Conservation (phyloP, 805 yeast genomes). For the Metschnikowia amazonensis region DNA sequence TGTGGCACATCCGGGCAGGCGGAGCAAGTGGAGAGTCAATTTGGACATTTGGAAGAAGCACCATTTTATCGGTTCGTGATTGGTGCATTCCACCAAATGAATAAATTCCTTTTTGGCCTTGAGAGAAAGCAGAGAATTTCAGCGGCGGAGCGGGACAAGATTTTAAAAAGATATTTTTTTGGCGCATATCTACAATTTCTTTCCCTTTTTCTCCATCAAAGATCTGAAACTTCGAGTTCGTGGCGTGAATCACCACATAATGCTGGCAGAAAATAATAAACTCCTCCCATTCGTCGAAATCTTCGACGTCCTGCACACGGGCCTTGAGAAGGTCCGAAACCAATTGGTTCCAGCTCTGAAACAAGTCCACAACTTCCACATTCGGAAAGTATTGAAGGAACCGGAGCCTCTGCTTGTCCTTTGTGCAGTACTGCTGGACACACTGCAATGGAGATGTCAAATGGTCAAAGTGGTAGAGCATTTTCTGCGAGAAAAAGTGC, state of each 20-base stretch:
- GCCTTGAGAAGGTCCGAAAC: constrained; percentile 37
- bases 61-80: constrained; percentile 20
- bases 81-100: constrained; percentile 38
- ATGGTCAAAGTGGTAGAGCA: constrained; percentile 67
- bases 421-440: constrained; percentile 52
- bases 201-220: too few species aligned
- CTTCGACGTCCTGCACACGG: constrained; percentile 50
- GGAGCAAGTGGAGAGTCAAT: constrained; percentile 18
- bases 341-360: constrained; percentile 52
- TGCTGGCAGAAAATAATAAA: constrained; percentile 73
- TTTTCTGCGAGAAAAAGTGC: constrained; percentile 70
- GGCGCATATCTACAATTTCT: too few species aligned
- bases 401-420: constrained; percentile 46
- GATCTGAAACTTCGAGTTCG: constrained; percentile 32
- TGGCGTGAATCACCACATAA: constrained; percentile 64
- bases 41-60: background rate
- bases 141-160: constrained; percentile 21
- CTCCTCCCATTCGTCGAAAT: constrained; percentile 84
- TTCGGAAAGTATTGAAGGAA: constrained; percentile 47
- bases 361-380: constrained; percentile 53
- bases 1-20: constrained; percentile 56
- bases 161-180: too few species aligned
- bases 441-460: constrained; percentile 67
- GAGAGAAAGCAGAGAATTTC: constrained; percentile 43
- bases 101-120: constrained; percentile 16